Conservation (phyloP, 1,284 basidiomycete species). For the Blastosporella zonata region DNA sequence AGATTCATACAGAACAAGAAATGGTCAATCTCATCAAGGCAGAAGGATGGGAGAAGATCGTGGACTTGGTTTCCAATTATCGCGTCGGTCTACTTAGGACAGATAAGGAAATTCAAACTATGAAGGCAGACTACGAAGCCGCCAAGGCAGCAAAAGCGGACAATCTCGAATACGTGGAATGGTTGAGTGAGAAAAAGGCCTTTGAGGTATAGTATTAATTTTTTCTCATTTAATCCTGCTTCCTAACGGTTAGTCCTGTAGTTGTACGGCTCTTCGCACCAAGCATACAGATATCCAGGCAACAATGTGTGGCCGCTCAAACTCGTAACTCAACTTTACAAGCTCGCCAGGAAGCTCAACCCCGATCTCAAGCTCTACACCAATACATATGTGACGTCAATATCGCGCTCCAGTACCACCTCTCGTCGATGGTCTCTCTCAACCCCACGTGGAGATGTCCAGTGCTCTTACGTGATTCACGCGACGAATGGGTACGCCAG, state of each 20-base stretch:
- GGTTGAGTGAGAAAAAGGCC: slow-evolving; percentile 50
- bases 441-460: slow-evolving; percentile 58
- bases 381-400: slow-evolving; percentile 56
- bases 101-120: slow-evolving; percentile 36
- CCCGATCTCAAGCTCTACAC: slow-evolving; percentile 58
- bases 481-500: slow-evolving; percentile 79
- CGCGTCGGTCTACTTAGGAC: slow-evolving; percentile 53
- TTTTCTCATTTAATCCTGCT: neutral
- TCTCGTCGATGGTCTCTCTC: slow-evolving; percentile 43
- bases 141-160: slow-evolving; percentile 53
- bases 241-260: slow-evolving; percentile 24
- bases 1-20: slow-evolving; percentile 51
- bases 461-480: slow-evolving; percentile 64
- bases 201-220: slow-evolving; percentile 31
- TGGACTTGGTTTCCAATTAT: slow-evolving; percentile 64
- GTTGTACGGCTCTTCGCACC: slow-evolving; percentile 55
- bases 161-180: slow-evolving; percentile 38
- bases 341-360: slow-evolving; percentile 32
- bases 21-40: slow-evolving; percentile 50
- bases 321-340: slow-evolving; percentile 63
- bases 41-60: slow-evolving; percentile 40
- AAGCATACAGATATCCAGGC: slow-evolving; percentile 47
- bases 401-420: slow-evolving; percentile 25
- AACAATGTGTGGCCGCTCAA: slow-evolving; percentile 79
- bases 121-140: slow-evolving; percentile 45